Base-by-base conservation (phyloP, 768 basidiomycete species). In the Termitomyces sp. region DNA sequence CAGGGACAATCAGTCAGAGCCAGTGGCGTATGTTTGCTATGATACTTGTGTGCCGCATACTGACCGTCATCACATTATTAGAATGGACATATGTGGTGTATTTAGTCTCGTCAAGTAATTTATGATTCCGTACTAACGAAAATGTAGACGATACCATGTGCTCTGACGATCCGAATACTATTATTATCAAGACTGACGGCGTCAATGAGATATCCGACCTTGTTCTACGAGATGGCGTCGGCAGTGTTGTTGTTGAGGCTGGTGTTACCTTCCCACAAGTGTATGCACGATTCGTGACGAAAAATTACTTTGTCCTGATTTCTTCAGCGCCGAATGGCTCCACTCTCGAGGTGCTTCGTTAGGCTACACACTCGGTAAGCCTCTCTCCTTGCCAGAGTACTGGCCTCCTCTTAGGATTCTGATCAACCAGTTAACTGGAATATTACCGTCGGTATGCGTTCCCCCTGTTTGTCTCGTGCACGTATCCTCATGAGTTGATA, bases 41-140 rank as follows among this genome's bases (percentile, higher is more conserved):
- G 14, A 42, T 22, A 1, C 18, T 2, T 24, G 13, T 24, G n/a
- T 36, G 10, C 46, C 36, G 26, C 18, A 18, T 34, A 22, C n/a
- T 42, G 46, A 46, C 27, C 32, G 26, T n/a, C 16, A 24, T 7
- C 42, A 50, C 2, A 34, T 20, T 29, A 73, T 20, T 24, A 74
- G 73, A 74, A 74, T 46, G 72, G 67, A 9, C 73, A 74, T 57
- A 74, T 74, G 73, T 73, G 72, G 72, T 73, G 72, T 72, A 55
- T 26, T 27, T 18, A 34, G 6, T 26, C 9, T 12, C 44, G 3
- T 29, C 8, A 16, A 24, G 20, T 13, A 29, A 12, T 8, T 20
- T 6, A 8, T 24, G 13, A n/a, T 18, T 7, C 8, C 4, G 26
- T 27, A 18, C 12, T 53, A 16, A 50, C 43, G 16, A 41, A 2